phyloP scores from a whole-genome alignment of 306 rosid genomes.

The Vigna hirtella region DNA sequence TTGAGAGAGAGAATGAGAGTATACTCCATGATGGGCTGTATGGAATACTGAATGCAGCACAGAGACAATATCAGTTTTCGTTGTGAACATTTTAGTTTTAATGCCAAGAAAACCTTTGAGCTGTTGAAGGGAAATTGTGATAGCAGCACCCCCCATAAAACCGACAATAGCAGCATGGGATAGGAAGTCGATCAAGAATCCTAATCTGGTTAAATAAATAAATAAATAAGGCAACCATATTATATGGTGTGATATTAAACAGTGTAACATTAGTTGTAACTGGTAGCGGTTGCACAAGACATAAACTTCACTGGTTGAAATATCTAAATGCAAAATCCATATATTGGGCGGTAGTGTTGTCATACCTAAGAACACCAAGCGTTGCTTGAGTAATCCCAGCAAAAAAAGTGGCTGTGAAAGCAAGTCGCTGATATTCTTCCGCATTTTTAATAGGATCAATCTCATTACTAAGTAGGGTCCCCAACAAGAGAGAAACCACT shows the following conservation, averaged over 20 bases:
- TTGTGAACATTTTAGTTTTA: constrained; percentile 60
- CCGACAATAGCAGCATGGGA: constrained; percentile 99
- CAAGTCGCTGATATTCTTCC: constrained; percentile 70
- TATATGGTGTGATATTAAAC: neutral
- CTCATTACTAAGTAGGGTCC: constrained; percentile 79
- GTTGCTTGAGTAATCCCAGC: constrained; percentile 95
- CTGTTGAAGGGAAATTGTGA: constrained; percentile 96
- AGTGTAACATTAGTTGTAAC: constrained; percentile 16
- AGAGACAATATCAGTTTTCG: constrained; percentile 72
- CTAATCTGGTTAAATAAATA: constrained; percentile 63
- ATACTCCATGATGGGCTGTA: constrained; percentile 86
- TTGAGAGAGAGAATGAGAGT: constrained; percentile 40
- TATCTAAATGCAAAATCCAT: constrained; percentile 8
- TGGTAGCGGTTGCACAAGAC: neutral
- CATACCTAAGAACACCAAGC: constrained; percentile 84
- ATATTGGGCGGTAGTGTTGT: neutral
- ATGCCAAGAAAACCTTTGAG: constrained; percentile 97
- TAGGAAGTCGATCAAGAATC: constrained; percentile 93
- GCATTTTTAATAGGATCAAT: constrained; percentile 58
- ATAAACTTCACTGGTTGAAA: constrained; percentile 22
- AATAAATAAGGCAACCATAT: constrained; percentile 3
- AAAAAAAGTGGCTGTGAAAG: constrained; percentile 97
- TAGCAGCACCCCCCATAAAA: constrained; percentile 99
- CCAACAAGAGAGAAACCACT: constrained; percentile 91
- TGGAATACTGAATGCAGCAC: constrained; percentile 68